Evolutionary conservation across 495 filamentous ascomycete species (phyloP).

Genomic region (Penicillium coffeae): DNA sequence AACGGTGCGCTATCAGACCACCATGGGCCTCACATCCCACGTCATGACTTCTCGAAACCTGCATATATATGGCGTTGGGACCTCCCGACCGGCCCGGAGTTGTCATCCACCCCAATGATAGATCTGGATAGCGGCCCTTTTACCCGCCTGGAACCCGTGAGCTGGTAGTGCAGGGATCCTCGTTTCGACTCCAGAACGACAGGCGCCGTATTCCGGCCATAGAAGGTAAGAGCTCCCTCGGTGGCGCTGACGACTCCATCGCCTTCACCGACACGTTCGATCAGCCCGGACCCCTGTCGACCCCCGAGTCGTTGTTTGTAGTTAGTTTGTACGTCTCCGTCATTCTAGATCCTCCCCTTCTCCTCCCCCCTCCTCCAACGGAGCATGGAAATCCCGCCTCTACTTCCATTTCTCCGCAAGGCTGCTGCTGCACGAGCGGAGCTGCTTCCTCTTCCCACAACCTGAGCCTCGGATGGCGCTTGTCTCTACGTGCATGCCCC

Average conservation of each 20-base stretch:
- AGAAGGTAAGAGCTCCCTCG: neutral
- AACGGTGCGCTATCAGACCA: too few relatives aligned
- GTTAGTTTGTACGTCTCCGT: neutral
- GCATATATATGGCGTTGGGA: neutral
- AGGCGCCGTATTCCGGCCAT: neutral
- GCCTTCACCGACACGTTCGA: neutral
- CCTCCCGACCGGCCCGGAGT: neutral
- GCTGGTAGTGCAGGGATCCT: neutral
- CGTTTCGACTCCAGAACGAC: neutral
- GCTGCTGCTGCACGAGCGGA: too few relatives aligned
- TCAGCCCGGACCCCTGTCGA: neutral
- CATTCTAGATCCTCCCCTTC: neutral
- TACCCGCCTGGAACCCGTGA: too few relatives aligned
- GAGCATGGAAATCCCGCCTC: too few relatives aligned
- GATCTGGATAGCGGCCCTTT: neutral
- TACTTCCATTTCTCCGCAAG: too few relatives aligned
- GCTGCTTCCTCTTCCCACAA: too few relatives aligned
- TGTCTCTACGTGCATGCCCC: too few relatives aligned
- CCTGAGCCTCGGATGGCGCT: too few relatives aligned
- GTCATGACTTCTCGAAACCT: neutral
- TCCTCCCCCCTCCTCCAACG: too few relatives aligned
- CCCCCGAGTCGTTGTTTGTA: neutral
- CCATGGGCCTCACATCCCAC: too few relatives aligned
- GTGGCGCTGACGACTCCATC: neutral
- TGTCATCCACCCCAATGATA: neutral